Conservation (phyloP, 177 flowering plant genomes). For the Vitis hybrid region DNA sequence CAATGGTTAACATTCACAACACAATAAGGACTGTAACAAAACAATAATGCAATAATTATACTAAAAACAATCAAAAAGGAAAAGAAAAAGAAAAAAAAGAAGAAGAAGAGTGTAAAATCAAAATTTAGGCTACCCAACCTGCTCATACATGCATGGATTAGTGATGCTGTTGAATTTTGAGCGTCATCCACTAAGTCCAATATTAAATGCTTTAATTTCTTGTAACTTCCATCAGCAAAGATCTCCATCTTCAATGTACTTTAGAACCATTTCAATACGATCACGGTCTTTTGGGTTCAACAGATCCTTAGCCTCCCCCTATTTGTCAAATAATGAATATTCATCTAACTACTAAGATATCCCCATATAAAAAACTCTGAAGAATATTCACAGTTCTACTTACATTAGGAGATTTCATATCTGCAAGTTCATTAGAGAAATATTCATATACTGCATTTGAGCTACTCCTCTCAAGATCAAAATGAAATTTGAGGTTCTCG, state of each 20-base stretch:
- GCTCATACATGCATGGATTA: constrained; percentile 72
- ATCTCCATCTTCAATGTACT: constrained; percentile 81
- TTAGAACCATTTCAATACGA: constrained; percentile 51
- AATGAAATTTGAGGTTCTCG: constrained; percentile 38
- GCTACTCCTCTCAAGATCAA: constrained; percentile 75
- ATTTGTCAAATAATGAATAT: neutral
- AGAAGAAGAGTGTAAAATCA: neutral
- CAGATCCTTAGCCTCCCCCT: constrained; percentile 41
- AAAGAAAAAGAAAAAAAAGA: no score
- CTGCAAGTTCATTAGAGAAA: constrained; percentile 51
- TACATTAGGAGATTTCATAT: constrained; percentile 32
- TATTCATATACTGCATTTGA: constrained; percentile 68
- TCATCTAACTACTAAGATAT: neutral
- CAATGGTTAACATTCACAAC: no score
- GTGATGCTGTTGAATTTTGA: constrained; percentile 71
- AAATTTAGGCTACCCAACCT: constrained; percentile 45
- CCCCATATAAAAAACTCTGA: neutral
- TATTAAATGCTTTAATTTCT: constrained; percentile 52
- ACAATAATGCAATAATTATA: no score
- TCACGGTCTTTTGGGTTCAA: constrained; percentile 38
- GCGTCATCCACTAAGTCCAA: constrained; percentile 62
- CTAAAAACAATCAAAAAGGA: no score
- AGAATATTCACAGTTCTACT: constrained; percentile 19
- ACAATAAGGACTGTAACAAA: no score
- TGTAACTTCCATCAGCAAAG: constrained; percentile 66